Percentiles rank a stretch among this genome's conserved stretches.
Evolutionary conservation across 805 yeast genomes (phyloP).

Genomic region (Candida krabiensis): DNA sequence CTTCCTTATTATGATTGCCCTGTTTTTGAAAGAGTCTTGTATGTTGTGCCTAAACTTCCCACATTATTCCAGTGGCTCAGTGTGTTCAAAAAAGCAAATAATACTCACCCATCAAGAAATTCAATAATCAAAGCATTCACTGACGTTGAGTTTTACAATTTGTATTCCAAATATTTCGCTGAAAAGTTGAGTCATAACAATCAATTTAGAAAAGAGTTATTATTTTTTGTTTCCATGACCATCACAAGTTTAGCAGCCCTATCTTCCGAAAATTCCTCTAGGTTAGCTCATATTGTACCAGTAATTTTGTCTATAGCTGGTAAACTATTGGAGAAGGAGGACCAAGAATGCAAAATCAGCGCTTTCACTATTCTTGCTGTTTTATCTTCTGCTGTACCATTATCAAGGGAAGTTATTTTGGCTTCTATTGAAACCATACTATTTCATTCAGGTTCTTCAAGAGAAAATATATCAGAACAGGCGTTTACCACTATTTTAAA

Average conservation of each 20-base stretch:
- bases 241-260: constrained; percentile 68
- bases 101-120: constrained; percentile 61
- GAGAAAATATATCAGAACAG: constrained; percentile 30
- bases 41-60: constrained; percentile 74
- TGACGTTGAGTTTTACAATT: constrained; percentile 65
- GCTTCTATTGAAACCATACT: constrained; percentile 65
- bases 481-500: constrained; percentile 49
- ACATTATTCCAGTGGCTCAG: constrained; percentile 70
- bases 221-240: constrained; percentile 75
- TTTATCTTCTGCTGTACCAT: constrained; percentile 67
- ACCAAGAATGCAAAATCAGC: constrained; percentile 70
- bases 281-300: constrained; percentile 53
- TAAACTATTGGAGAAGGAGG: constrained; percentile 45
- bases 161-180: constrained; percentile 58
- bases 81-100: constrained; percentile 56
- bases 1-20: constrained; percentile 80
- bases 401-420: constrained; percentile 53
- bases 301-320: constrained; percentile 59
- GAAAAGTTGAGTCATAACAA: constrained; percentile 52
- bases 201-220: constrained; percentile 66
- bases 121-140: constrained; percentile 73
- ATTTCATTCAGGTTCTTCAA: constrained; percentile 18
- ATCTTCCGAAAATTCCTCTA: constrained; percentile 40
- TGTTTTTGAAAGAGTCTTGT: constrained; percentile 71
- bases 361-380: constrained; percentile 84